Evolutionary conservation across 352 stramenopile genomes (phyloP).

Genomic region (Globisporangium recalcitrans): DNA sequence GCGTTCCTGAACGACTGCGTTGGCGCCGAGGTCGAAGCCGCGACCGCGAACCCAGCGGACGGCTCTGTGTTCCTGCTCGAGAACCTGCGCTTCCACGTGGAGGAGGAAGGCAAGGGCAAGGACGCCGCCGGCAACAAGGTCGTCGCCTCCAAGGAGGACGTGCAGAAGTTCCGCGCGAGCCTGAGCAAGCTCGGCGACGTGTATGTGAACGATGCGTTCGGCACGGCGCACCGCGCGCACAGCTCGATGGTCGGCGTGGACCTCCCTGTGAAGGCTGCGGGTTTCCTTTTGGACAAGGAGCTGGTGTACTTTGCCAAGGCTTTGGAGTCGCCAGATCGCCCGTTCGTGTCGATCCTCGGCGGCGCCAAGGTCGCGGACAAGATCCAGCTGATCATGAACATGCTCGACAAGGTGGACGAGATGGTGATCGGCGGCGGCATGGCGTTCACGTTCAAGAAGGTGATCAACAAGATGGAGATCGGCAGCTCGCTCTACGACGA

Average conservation of each 20-base stretch:
- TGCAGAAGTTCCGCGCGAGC: slow-evolving; percentile 88
- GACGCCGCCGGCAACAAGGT: slow-evolving; percentile 81
- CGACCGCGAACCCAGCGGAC: slow-evolving; percentile 54
- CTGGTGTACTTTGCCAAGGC: slow-evolving; percentile 99
- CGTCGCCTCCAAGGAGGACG: slow-evolving; percentile 90
- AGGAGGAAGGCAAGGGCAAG: slow-evolving; percentile 92
- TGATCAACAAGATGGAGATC: slow-evolving; percentile 94
- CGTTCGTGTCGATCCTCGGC: slow-evolving; percentile 98
- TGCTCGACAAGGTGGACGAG: slow-evolving; percentile 98
- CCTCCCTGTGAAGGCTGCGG: slow-evolving; percentile 84
- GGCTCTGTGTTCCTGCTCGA: slow-evolving; percentile 95
- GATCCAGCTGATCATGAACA: slow-evolving; percentile 98
- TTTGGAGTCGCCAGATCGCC: slow-evolving; percentile 95
- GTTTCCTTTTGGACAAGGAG: slow-evolving; percentile 99
- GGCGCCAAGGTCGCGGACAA: slow-evolving; percentile 99
- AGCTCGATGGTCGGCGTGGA: slow-evolving; percentile 97
- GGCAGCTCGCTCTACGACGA: slow-evolving; percentile 92
- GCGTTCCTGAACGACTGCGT: slow-evolving; percentile 96
- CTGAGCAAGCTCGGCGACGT: slow-evolving; percentile 93
- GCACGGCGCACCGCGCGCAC: slow-evolving; percentile 96
- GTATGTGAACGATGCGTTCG: slow-evolving; percentile 99
- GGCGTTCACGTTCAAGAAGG: slow-evolving; percentile 99
- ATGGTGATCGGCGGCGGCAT: slow-evolving; percentile 99
- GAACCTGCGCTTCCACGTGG: slow-evolving; percentile 98
- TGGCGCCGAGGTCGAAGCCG: slow-evolving; percentile 84